Percentiles rank a stretch among this genome's conserved stretches.
Evolutionary conservation across 2,329 filamentous ascomycete genomes (phyloP).

Genomic region (Xylariaceae sp.): DNA sequence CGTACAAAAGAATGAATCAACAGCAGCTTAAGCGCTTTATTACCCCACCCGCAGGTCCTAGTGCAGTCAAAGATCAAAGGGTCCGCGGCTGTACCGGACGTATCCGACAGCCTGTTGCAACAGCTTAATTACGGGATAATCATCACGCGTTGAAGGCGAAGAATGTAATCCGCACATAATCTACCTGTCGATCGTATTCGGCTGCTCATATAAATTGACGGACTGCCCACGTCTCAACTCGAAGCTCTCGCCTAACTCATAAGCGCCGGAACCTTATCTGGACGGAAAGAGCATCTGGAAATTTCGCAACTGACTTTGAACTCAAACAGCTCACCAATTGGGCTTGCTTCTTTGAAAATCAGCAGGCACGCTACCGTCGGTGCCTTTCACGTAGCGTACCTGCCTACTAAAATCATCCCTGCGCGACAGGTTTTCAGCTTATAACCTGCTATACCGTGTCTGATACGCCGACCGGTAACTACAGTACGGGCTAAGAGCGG

Average conservation of each 20-base stretch:
- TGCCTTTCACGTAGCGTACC: neutral
- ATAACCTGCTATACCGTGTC: neutral
- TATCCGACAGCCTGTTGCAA: neutral
- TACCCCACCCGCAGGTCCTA: neutral
- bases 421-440: neutral
- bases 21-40: neutral
- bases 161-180: neutral
- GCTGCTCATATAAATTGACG: neutral
- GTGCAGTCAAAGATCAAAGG: neutral
- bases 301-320: neutral
- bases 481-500: neutral
- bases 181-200: neutral
- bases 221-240: neutral
- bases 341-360: too few species aligned
- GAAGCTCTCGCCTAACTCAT: neutral
- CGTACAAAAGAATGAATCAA: neutral
- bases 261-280: neutral
- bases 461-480: too few species aligned
- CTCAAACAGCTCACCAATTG: too few species aligned
- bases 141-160: neutral
- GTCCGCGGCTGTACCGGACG: neutral
- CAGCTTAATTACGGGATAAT: neutral
- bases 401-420: neutral
- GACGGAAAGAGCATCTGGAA: neutral
- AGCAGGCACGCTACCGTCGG: too few species aligned